Percentiles rank a stretch among this genome's conserved stretches.
Evolutionary conservation across 1,284 basidiomycete genomes (phyloP).

Genomic region (Austropuccinia psidii): DNA sequence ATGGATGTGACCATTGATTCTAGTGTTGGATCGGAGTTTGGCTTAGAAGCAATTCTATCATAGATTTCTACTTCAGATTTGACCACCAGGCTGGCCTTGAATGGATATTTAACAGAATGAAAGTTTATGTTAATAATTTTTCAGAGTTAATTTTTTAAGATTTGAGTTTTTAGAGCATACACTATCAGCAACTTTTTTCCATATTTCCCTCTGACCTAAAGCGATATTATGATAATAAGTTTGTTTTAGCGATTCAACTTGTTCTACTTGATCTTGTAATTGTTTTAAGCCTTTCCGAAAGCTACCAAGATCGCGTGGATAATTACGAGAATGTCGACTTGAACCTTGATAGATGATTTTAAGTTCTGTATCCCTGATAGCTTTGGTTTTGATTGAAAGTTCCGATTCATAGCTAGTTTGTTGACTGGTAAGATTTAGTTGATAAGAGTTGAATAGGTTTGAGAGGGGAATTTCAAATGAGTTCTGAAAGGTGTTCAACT

Average conservation of each 20-base stretch:
- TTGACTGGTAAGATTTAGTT: constrained; percentile 33
- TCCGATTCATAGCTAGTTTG: constrained; percentile 42
- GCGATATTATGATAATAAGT: constrained; percentile 42
- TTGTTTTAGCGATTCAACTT: constrained; percentile 41
- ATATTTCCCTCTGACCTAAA: constrained; percentile 40
- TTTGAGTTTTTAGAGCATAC: constrained; percentile 13
- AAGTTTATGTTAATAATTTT: background rate
- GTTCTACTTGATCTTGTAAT: constrained; percentile 42
- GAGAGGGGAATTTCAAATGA: constrained; percentile 42
- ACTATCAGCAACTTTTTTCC: constrained; percentile 41
- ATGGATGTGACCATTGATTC: constrained; percentile 48
- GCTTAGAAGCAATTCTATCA: constrained; percentile 49
- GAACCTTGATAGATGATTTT: constrained; percentile 40
- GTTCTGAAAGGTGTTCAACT: constrained; percentile 43
- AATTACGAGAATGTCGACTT: constrained; percentile 34
- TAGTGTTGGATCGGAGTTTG: constrained; percentile 47
- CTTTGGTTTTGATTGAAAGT: constrained; percentile 40
- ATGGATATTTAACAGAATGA: background rate
- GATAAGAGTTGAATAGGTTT: constrained; percentile 41
- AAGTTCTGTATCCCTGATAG: constrained; percentile 42
- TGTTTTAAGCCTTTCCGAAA: constrained; percentile 42
- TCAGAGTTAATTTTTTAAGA: background rate
- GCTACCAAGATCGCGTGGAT: constrained; percentile 40
- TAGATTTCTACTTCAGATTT: constrained; percentile 43
- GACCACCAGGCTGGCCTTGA: constrained; percentile 40